These are phyloP conservation scores for Aspergillus sp. DNA, from an alignment of 2,329 filamentous ascomycete genomes.

Conservation along the genomic window DNA sequence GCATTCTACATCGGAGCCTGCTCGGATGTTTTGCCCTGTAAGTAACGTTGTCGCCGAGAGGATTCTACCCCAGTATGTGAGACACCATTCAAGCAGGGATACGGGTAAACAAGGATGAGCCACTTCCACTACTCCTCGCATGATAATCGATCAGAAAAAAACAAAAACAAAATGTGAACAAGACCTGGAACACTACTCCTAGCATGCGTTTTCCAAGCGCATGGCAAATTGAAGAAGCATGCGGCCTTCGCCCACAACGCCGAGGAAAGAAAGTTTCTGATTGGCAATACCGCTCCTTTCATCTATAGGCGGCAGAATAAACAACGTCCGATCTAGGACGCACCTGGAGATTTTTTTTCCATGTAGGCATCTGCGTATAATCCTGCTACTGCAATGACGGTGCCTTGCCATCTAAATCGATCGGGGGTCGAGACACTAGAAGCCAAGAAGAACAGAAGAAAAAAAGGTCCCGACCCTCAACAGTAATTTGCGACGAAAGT, in stretches of 20 bases:
- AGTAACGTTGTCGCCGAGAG: constrained; percentile 10
- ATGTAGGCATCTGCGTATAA: neutral
- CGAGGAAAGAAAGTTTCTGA: neutral
- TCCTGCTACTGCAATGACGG: neutral
- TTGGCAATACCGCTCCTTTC: constrained; percentile 3
- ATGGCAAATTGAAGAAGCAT: constrained; percentile 6
- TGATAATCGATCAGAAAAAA: neutral
- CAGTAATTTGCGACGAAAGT: neutral
- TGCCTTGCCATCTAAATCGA: neutral
- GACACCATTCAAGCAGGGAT: constrained; percentile 14
- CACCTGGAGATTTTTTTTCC: neutral
- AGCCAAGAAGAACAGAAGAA: neutral
- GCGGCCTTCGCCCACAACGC: neutral
- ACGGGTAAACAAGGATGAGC: constrained; percentile 3
- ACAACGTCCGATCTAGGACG: neutral
- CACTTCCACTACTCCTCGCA: constrained; percentile 4
- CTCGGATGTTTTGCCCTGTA: constrained; percentile 4
- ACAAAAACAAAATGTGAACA: neutral
- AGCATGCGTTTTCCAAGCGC: neutral
- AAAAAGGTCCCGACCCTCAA: neutral
- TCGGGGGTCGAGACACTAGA: neutral
- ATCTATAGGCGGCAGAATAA: neutral
- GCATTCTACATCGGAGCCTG: constrained; percentile 11
- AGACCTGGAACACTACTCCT: constrained; percentile 1
- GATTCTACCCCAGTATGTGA: constrained; percentile 4